A percentile compares a stretch with the other conserved stretches of the same genome.
Conservation (phyloP, 331 rosid genomes). For the Saraca asoca region DNA sequence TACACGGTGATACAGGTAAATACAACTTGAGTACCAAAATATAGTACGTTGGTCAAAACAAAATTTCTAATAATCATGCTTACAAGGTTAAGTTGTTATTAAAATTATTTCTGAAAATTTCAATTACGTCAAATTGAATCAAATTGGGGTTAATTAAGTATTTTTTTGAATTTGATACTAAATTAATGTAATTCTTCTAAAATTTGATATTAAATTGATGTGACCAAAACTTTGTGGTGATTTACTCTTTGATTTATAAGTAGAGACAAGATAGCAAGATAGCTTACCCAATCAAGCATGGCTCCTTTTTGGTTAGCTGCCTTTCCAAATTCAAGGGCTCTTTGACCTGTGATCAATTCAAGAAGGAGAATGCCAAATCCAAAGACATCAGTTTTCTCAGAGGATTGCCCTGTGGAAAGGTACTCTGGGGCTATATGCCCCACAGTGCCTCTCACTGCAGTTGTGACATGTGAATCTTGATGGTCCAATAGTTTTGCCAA, state of each 20-base stretch:
- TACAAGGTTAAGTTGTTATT: too few relatives aligned
- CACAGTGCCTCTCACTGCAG: slow-evolving; percentile 92
- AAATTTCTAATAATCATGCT: too few relatives aligned
- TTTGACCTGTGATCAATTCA: slow-evolving; percentile 87
- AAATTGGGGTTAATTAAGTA: too few relatives aligned
- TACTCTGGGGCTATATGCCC: slow-evolving; percentile 98
- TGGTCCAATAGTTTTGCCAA: slow-evolving; percentile 94
- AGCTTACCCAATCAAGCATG: slow-evolving; percentile 56
- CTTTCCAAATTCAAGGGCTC: slow-evolving; percentile 58
- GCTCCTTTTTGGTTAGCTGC: slow-evolving; percentile 46
- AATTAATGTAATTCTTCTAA: too few relatives aligned
- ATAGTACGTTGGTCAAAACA: too few relatives aligned
- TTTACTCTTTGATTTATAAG: not conserved
- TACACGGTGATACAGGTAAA: too few relatives aligned
- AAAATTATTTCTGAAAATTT: too few relatives aligned
- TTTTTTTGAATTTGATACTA: too few relatives aligned
- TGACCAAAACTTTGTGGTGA: too few relatives aligned
- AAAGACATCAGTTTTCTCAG: slow-evolving; percentile 94
- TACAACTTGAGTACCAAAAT: too few relatives aligned
- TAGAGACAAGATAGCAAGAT: not conserved
- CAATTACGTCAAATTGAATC: too few relatives aligned
- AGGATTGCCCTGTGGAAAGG: slow-evolving; percentile 95
- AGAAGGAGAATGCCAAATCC: slow-evolving; percentile 95
- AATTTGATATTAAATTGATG: too few relatives aligned
- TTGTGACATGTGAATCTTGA: slow-evolving; percentile 95